These are phyloP conservation scores for Primulina tabacum DNA, from an alignment of 257 asterid genomes.

Conservation along the genomic window DNA sequence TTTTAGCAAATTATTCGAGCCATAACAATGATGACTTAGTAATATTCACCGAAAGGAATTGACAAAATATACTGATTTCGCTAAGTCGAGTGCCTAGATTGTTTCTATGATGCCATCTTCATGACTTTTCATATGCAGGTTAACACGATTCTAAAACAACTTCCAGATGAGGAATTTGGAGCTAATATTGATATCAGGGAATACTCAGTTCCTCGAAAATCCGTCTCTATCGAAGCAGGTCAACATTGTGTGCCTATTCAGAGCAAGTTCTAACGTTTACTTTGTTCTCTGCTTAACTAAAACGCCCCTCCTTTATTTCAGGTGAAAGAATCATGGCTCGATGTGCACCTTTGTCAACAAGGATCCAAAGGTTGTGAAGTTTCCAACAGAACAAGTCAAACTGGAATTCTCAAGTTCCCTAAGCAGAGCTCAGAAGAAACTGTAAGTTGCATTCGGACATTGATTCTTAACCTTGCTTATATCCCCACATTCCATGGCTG, in stretches of 20 bases:
- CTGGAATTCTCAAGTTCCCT: conserved; percentile 69
- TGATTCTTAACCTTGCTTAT: not conserved
- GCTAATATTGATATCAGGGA: conserved; percentile 74
- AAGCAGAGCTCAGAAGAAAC: conserved; percentile 71
- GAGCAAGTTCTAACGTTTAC: not conserved
- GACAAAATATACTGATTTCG: not conserved
- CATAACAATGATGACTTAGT: not conserved
- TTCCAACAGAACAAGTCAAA: conserved; percentile 56
- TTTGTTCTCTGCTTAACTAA: conserved; percentile 17
- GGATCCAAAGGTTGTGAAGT: conserved; percentile 72
- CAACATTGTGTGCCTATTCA: conserved; percentile 9
- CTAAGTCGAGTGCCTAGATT: not conserved
- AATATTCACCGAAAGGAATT: not conserved
- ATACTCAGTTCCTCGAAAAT: conserved; percentile 79
- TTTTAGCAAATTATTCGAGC: no score
- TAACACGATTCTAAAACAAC: conserved; percentile 66
- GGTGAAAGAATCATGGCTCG: conserved; percentile 94
- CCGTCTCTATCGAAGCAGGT: conserved; percentile 81
- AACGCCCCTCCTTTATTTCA: conserved; percentile 30
- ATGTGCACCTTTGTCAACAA: conserved; percentile 85
- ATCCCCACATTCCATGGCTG: not conserved
- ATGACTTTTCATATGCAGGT: conserved; percentile 49
- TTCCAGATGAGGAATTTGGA: conserved; percentile 74
- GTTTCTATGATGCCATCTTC: conserved; percentile 20
- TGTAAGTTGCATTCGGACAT: conserved; percentile 41